Evolutionary conservation across 306 rosid species (phyloP).

Genomic region (Mimosa bimucronata): DNA sequence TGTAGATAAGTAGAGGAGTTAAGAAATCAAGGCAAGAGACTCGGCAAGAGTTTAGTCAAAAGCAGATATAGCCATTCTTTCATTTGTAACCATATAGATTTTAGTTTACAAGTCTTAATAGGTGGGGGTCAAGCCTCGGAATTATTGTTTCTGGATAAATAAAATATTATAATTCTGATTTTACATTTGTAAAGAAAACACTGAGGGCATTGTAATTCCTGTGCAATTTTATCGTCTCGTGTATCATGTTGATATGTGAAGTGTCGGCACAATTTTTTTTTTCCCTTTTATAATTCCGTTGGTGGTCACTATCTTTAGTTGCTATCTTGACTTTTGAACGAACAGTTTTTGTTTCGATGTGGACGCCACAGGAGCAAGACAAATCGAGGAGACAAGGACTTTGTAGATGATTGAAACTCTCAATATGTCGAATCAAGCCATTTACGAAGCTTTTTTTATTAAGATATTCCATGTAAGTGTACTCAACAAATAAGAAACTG

Average conservation of each 20-base stretch:
- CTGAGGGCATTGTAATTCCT: slow-evolving; percentile 22
- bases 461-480: background rate
- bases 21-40: slow-evolving; percentile 38
- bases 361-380: background rate
- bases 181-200: slow-evolving; percentile 31
- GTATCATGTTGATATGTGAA: background rate
- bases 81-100: slow-evolving; percentile 60
- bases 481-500: too few relatives aligned
- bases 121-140: slow-evolving; percentile 40
- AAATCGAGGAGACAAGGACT: background rate
- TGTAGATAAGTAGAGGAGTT: slow-evolving; percentile 61
- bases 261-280: background rate
- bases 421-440: background rate
- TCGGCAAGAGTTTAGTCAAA: slow-evolving; percentile 45
- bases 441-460: background rate
- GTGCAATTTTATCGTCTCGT: background rate
- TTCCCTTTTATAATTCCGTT: background rate
- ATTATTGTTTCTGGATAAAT: slow-evolving; percentile 29
- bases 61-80: slow-evolving; percentile 73
- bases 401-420: background rate
- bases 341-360: background rate
- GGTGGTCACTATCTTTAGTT: background rate
- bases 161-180: slow-evolving; percentile 28
- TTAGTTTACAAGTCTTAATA: slow-evolving; percentile 36
- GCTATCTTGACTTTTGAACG: background rate